Evolutionary conservation across 495 filamentous ascomycete species (phyloP).

Genomic region (Tuber calosporum): DNA sequence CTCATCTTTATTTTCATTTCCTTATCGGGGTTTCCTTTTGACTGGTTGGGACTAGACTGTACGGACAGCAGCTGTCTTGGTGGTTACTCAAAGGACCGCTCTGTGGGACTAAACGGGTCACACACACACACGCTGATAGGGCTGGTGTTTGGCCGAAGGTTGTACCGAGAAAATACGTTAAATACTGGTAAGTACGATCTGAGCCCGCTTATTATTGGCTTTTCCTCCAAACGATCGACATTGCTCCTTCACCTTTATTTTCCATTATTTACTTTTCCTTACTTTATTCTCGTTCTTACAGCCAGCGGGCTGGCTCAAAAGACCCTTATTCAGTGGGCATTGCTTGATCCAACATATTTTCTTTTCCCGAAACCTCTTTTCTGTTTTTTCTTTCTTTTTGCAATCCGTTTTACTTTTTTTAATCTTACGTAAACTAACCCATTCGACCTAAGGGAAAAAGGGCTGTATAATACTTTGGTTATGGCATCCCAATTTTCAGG

Average conservation of each 20-base stretch:
- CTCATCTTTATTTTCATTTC: not conserved
- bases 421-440: not conserved
- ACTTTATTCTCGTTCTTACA: conserved; percentile 14
- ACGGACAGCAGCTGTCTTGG: not conserved
- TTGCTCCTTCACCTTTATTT: conserved; percentile 7
- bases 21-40: not conserved
- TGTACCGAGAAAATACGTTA: not conserved
- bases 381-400: conserved; percentile 6
- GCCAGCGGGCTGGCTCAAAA: conserved; percentile 7
- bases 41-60: not conserved
- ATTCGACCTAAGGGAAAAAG: not conserved
- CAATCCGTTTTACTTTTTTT: not conserved
- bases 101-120: not conserved
- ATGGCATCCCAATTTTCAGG: conserved; percentile 33
- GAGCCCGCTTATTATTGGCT: conserved; percentile 22
- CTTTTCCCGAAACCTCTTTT: conserved; percentile 12
- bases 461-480: conserved; percentile 18
- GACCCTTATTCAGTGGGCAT: not conserved
- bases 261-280: conserved; percentile 22
- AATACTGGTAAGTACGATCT: conserved; percentile 23
- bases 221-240: not conserved
- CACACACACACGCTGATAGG: not conserved
- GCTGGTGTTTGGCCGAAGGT: not conserved
- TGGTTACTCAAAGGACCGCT: conserved; percentile 2
- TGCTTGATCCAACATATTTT: conserved; percentile 4